These are phyloP conservation scores for Thymus mandschuricus DNA, from an alignment of 257 asterid genomes.

Conservation along the genomic window DNA sequence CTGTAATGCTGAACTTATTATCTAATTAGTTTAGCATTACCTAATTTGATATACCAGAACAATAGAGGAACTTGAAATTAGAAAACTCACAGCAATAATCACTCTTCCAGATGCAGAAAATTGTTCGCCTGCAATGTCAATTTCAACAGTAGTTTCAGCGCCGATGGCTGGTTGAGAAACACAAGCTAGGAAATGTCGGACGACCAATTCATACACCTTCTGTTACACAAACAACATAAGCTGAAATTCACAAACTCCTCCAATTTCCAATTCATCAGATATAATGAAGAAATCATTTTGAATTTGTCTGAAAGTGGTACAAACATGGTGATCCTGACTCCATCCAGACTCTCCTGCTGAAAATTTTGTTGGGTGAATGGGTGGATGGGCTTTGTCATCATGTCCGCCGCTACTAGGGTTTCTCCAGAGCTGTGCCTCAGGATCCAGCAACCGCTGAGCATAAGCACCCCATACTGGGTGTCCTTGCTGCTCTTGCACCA, in stretches of 20 bases:
- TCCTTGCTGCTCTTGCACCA: constrained; percentile 88
- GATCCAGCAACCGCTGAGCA: constrained; percentile 84
- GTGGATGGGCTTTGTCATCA: constrained; percentile 99
- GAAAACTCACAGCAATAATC: constrained; percentile 82
- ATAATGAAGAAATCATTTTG: not conserved
- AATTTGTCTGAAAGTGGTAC: constrained; percentile 39
- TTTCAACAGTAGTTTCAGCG: constrained; percentile 93
- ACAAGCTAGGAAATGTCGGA: constrained; percentile 97
- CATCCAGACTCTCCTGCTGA: constrained; percentile 90
- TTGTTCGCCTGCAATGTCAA: constrained; percentile 91
- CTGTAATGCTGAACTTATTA: constrained; percentile 8
- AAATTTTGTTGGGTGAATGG: constrained; percentile 96
- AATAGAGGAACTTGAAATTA: constrained; percentile 23
- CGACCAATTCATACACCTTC: constrained; percentile 95
- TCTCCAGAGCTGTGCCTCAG: constrained; percentile 87
- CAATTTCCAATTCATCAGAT: constrained; percentile 17
- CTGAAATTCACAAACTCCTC: constrained; percentile 28
- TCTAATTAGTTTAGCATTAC: not conserved
- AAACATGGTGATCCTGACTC: constrained; percentile 96
- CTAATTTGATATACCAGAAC: constrained; percentile 3
- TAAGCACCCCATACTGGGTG: constrained; percentile 91
- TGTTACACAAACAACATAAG: constrained; percentile 44
- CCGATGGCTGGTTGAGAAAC: constrained; percentile 97
- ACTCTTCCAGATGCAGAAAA: constrained; percentile 89
- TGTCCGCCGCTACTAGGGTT: constrained; percentile 89